Conservation (phyloP, 306 rosid genomes). For the Casuarina equisetifolia region DNA sequence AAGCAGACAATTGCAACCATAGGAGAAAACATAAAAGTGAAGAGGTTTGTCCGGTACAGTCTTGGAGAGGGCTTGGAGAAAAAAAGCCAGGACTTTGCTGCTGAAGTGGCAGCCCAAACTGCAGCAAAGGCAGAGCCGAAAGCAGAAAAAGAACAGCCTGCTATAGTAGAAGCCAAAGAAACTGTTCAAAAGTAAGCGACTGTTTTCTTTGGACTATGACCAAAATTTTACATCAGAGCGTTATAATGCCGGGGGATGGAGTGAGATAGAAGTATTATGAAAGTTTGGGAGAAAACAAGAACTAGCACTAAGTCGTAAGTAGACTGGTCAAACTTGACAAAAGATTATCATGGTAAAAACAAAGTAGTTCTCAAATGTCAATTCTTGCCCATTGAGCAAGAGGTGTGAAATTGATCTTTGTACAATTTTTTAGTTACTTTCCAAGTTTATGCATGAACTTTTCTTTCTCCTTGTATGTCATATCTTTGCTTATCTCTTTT, state of each 20-base stretch:
- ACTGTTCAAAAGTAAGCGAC: constrained; percentile 63
- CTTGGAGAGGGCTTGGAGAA: constrained; percentile 99
- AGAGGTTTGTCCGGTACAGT: constrained; percentile 85
- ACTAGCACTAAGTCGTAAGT: not conserved
- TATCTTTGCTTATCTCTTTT: not conserved
- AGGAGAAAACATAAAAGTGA: constrained; percentile 95
- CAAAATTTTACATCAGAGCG: constrained; percentile 7
- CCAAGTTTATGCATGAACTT: not conserved
- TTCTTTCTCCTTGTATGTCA: not conserved
- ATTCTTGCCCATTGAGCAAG: constrained; percentile 1
- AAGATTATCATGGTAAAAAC: not conserved
- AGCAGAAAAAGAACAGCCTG: constrained; percentile 54
- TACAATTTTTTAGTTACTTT: not conserved
- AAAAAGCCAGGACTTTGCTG: constrained; percentile 97
- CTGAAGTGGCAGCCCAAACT: constrained; percentile 99
- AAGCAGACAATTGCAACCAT: constrained; percentile 94
- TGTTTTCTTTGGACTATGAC: constrained; percentile 14
- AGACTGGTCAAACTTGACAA: not conserved
- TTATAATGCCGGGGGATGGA: constrained; percentile 9
- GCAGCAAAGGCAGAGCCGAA: constrained; percentile 55
- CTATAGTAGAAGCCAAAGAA: constrained; percentile 55
- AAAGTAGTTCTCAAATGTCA: not conserved
- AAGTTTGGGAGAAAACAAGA: not conserved
- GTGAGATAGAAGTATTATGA: constrained; percentile 16
- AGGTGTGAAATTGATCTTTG: not conserved